phyloP scores from a whole-genome alignment of 129 eudicot species.

The Chrysanthemum lavandulifolium region DNA sequence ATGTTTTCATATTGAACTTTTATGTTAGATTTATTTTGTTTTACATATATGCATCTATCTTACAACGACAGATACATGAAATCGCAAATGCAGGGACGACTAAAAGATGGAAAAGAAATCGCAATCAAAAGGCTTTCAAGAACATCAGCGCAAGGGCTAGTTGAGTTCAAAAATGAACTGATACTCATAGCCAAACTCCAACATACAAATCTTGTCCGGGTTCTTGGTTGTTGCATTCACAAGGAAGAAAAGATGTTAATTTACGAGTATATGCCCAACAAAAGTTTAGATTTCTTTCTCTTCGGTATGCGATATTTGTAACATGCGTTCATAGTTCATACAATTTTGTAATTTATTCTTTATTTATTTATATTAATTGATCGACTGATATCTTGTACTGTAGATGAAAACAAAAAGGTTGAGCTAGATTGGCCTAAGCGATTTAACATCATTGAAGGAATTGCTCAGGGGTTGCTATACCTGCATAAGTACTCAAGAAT shows the following conservation, averaged over 20 bases:
- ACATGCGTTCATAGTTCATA: not conserved
- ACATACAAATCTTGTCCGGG: conserved; percentile 46
- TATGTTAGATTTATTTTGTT: no score
- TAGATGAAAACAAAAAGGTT: conserved; percentile 22
- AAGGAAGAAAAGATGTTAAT: conserved; percentile 44
- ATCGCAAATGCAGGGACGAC: conserved; percentile 14
- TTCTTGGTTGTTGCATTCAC: conserved; percentile 46
- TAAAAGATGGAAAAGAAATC: conserved; percentile 29
- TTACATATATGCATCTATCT: no score
- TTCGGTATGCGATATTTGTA: conserved; percentile 34
- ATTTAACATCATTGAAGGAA: conserved; percentile 38
- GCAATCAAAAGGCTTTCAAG: conserved; percentile 47
- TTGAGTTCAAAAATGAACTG: conserved; percentile 49
- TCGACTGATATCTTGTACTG: not conserved
- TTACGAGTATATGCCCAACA: conserved; percentile 50
- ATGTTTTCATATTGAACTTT: conserved; percentile 1
- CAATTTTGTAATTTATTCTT: not conserved
- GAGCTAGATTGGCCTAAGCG: conserved; percentile 44
- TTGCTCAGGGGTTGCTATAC: conserved; percentile 52
- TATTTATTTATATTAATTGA: not conserved
- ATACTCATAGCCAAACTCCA: conserved; percentile 46
- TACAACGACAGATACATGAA: no score
- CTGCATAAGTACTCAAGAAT: conserved; percentile 59
- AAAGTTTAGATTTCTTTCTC: conserved; percentile 42
- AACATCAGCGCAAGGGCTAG: conserved; percentile 44